Evolutionary conservation across 257 asterid species (phyloP).

Genomic region (Penstemon barbatus): DNA sequence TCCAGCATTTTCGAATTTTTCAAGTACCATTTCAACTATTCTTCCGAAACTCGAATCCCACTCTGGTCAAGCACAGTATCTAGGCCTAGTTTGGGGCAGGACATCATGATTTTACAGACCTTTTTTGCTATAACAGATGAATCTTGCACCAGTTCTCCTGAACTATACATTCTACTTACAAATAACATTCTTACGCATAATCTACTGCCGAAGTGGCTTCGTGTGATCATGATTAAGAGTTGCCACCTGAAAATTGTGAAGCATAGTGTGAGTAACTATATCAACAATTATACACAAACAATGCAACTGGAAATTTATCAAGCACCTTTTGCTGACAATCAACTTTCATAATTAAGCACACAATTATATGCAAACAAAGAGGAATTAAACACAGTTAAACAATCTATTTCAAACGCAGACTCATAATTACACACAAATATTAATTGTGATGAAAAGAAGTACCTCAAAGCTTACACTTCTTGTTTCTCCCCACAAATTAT

Average conservation of each 20-base stretch:
- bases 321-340: constrained; percentile 21
- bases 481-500: too few species aligned
- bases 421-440: too few species aligned
- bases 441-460: too few species aligned
- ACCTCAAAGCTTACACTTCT: too few species aligned
- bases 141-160: constrained; percentile 46
- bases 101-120: constrained; percentile 62
- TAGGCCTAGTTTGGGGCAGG: constrained; percentile 71
- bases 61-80: constrained; percentile 67
- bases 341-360: too few species aligned
- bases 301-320: constrained; percentile 31
- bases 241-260: constrained; percentile 25
- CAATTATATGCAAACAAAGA: too few species aligned
- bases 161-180: constrained; percentile 49
- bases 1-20: constrained; percentile 78
- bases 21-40: constrained; percentile 73
- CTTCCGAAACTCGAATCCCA: constrained; percentile 73
- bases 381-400: too few species aligned
- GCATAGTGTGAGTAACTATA: not conserved
- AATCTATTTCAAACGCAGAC: too few species aligned
- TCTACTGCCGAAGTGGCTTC: constrained; percentile 20
- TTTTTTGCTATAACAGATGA: constrained; percentile 41
- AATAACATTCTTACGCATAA: constrained; percentile 26
- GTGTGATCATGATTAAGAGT: constrained; percentile 29
- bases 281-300: not conserved